Conservation (phyloP, 2,329 filamentous ascomycete genomes). For the Phyllosticta capitalensis region DNA sequence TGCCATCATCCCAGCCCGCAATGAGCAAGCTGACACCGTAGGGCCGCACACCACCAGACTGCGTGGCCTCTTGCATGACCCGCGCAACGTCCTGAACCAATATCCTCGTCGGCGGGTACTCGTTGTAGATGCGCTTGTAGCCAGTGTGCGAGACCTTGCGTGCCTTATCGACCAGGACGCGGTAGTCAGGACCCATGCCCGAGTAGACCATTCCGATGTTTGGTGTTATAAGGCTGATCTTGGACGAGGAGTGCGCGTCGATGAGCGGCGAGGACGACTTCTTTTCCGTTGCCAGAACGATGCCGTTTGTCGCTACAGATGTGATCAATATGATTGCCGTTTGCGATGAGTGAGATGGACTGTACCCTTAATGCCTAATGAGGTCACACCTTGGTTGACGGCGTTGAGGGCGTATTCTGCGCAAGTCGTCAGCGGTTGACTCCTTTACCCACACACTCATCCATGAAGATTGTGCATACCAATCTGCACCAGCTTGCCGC, state of each 20-base stretch:
- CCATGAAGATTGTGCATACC: slow-evolving; percentile 43
- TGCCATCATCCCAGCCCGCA: slow-evolving; percentile 95
- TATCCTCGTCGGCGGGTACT: slow-evolving; percentile 99
- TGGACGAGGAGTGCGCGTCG: slow-evolving; percentile 88
- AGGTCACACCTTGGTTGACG: slow-evolving; percentile 97
- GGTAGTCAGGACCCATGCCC: slow-evolving; percentile 97
- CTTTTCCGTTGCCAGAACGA: slow-evolving; percentile 98
- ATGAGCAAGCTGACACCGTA: slow-evolving; percentile 95
- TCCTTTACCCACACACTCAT: not conserved
- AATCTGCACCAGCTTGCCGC: slow-evolving; percentile 98
- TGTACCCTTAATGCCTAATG: slow-evolving; percentile 95
- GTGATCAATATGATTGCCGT: not conserved
- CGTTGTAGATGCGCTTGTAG: slow-evolving; percentile 99
- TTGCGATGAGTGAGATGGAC: not conserved
- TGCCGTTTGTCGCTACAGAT: slow-evolving; percentile 80
- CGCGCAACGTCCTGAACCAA: slow-evolving; percentile 95
- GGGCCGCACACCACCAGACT: slow-evolving; percentile 91
- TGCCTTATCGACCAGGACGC: slow-evolving; percentile 93
- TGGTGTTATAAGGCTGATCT: slow-evolving; percentile 95
- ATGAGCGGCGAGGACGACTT: slow-evolving; percentile 97
- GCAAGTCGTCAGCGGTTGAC: slow-evolving; percentile 16
- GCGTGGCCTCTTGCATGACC: slow-evolving; percentile 98
- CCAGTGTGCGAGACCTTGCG: slow-evolving; percentile 96
- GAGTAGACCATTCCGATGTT: slow-evolving; percentile 99
- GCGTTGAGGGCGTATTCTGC: slow-evolving; percentile 98